phyloP scores from a whole-genome alignment of 345 rosid species.

The Reutealis trisperma region DNA sequence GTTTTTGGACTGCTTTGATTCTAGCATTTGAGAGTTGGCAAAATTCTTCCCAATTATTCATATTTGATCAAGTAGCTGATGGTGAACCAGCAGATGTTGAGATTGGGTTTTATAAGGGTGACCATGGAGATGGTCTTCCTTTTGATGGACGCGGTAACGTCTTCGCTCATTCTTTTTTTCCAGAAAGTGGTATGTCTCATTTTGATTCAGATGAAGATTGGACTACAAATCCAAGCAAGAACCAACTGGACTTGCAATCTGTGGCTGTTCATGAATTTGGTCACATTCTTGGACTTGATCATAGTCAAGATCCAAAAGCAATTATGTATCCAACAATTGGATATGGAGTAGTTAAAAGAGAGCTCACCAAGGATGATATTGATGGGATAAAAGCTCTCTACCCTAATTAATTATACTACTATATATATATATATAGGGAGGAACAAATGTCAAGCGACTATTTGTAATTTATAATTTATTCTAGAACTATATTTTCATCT shows the following conservation, averaged over 20 bases:
- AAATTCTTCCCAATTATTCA: not conserved
- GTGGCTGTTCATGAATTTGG: not conserved
- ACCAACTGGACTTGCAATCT: not conserved
- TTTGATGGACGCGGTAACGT: constrained; percentile 6
- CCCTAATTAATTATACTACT: not conserved
- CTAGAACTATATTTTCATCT: too few species aligned
- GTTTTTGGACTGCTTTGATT: not conserved
- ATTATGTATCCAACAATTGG: not conserved
- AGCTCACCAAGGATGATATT: not conserved
- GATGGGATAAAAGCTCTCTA: not conserved
- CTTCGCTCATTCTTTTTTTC: constrained; percentile 4
- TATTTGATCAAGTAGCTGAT: not conserved
- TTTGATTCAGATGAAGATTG: constrained; percentile 4
- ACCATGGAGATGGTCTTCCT: not conserved
- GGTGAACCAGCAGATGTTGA: not conserved
- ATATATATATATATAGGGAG: too few species aligned
- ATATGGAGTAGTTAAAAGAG: not conserved
- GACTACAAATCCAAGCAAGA: not conserved
- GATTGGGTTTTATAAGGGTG: not conserved
- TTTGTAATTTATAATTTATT: too few species aligned
- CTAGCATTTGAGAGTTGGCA: not conserved
- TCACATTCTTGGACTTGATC: not conserved
- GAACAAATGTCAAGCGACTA: too few species aligned
- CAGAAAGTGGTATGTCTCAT: not conserved
- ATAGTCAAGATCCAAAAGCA: not conserved